phyloP scores from a whole-genome alignment of 495 filamentous ascomycete genomes.

The Lepidopterella palustris region DNA sequence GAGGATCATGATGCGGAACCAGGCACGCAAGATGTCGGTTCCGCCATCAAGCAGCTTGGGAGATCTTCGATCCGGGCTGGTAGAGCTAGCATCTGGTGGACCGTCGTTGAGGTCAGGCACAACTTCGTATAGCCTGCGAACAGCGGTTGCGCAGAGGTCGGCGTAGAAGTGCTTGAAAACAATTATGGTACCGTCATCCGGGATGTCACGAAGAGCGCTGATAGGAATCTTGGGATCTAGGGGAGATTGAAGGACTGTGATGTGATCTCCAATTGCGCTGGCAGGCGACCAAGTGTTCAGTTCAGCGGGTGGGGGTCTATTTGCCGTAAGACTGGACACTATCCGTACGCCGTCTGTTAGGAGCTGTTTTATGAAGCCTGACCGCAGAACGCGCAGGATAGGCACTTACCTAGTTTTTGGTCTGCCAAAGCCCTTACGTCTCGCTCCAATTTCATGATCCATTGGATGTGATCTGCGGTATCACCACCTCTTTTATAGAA shows the following conservation, averaged over 20 bases:
- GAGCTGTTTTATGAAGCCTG: not conserved
- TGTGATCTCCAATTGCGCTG: not conserved
- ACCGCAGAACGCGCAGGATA: not conserved
- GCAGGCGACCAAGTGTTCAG: not conserved
- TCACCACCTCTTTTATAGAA: slow-evolving; percentile 13
- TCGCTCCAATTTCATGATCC: slow-evolving; percentile 12
- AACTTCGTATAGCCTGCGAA: slow-evolving; percentile 12
- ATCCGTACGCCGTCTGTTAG: not conserved
- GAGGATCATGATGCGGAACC: slow-evolving; percentile 19
- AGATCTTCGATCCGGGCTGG: not conserved
- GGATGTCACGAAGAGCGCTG: not conserved
- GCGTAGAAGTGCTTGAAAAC: slow-evolving; percentile 18
- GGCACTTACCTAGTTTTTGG: slow-evolving; percentile 8
- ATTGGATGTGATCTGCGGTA: slow-evolving; percentile 7
- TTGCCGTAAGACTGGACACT: slow-evolving; percentile 5
- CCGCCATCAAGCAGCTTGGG: slow-evolving; percentile 4
- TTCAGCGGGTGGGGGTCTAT: not conserved
- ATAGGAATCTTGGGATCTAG: slow-evolving; percentile 12
- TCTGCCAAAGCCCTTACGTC: slow-evolving; percentile 9
- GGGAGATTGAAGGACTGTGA: slow-evolving; percentile 10
- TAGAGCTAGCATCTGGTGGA: not conserved
- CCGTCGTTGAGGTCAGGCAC: slow-evolving; percentile 16
- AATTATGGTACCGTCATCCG: slow-evolving; percentile 15
- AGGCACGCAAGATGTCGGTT: slow-evolving; percentile 13
- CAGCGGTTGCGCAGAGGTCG: slow-evolving; percentile 10